A percentile compares a stretch with the other conserved stretches of the same genome.
phyloP scores from a whole-genome alignment of 768 basidiomycete genomes.

The Cystobasidium onofrii region DNA sequence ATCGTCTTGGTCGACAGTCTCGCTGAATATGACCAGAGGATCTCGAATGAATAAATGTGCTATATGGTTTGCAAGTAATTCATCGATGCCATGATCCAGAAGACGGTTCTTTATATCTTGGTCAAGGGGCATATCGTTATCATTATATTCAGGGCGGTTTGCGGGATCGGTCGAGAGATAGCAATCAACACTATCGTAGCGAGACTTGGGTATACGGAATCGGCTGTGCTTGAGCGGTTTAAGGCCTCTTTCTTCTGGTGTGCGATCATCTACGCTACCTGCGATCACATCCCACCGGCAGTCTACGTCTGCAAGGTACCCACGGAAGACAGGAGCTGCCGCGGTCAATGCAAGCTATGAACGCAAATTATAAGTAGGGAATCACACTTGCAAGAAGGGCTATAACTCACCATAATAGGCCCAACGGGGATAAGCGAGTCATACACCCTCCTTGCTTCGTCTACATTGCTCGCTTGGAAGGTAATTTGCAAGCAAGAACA shows the following conservation, averaged over 20 bases:
- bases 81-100: conserved; percentile 76
- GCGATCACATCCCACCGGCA: conserved; percentile 98
- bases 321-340: conserved; percentile 88
- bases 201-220: conserved; percentile 83
- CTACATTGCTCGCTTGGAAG: conserved; percentile 86
- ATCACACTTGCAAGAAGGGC: not conserved
- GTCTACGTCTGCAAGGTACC: conserved; percentile 91
- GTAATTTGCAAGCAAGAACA: conserved; percentile 96
- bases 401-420: conserved; percentile 79
- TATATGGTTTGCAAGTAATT: conserved; percentile 77
- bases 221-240: conserved; percentile 71
- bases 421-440: conserved; percentile 92
- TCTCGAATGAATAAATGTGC: conserved; percentile 96
- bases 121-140: conserved; percentile 72
- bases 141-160: conserved; percentile 91
- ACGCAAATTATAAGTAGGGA: not conserved
- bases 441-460: conserved; percentile 84
- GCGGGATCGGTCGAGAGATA: conserved; percentile 80
- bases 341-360: conserved; percentile 80
- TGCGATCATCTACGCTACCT: conserved; percentile 95
- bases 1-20: conserved; percentile 89
- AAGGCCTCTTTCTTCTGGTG: conserved; percentile 82
- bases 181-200: conserved; percentile 90
- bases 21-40: conserved; percentile 87
- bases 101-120: conserved; percentile 64